Evolutionary conservation across 306 rosid species (phyloP).

Genomic region (Senna siamea): DNA sequence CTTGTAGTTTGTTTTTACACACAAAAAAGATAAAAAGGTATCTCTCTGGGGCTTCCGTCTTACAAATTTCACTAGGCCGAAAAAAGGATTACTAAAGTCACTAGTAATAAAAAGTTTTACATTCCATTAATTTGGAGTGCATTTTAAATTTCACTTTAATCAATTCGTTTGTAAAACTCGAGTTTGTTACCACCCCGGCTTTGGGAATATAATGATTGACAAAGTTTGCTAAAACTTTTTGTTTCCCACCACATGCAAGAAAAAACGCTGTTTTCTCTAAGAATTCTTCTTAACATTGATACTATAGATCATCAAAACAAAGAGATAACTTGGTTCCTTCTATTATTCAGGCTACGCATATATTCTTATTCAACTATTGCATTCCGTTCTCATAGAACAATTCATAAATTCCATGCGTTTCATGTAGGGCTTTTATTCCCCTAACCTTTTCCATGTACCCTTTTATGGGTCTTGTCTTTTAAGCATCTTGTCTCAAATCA

Average conservation of each 20-base stretch:
- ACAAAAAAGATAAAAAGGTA: no score
- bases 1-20: no score
- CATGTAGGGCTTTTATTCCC: slow-evolving; percentile 3
- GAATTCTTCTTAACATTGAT: slow-evolving; percentile 20
- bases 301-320: slow-evolving; percentile 13
- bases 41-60: no score
- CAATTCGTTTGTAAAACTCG: not conserved
- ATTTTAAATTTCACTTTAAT: no score
- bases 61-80: no score
- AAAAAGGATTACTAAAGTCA: no score
- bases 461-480: not conserved
- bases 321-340: slow-evolving; percentile 45
- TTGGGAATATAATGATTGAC: not conserved
- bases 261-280: not conserved
- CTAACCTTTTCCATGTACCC: slow-evolving; percentile 16
- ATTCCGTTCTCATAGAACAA: slow-evolving; percentile 20
- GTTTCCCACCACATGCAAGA: slow-evolving; percentile 9
- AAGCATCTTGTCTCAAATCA: slow-evolving; percentile 18
- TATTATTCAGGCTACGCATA: slow-evolving; percentile 45
- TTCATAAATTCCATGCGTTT: slow-evolving; percentile 6
- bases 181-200: not conserved
- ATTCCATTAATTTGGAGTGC: no score
- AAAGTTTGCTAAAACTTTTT: not conserved
- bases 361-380: slow-evolving; percentile 21
- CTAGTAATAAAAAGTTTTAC: no score